phyloP scores from a whole-genome alignment of 495 filamentous ascomycete species.

The Aspergillus baeticus region DNA sequence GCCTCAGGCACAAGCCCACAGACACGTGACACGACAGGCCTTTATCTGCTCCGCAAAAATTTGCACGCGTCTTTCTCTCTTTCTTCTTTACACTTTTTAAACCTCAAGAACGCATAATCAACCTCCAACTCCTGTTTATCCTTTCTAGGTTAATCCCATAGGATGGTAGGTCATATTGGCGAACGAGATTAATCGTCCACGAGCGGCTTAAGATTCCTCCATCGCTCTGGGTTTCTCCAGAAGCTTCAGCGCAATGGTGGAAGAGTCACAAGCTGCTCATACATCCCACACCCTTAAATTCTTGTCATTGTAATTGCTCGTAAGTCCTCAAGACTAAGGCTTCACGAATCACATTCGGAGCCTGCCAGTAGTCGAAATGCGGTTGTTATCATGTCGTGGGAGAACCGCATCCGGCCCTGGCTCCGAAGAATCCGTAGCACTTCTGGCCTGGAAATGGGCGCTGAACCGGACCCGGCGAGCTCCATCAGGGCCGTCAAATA shows the following conservation, averaged over 20 bases:
- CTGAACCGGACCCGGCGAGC: too few relatives aligned
- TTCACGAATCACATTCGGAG: too few relatives aligned
- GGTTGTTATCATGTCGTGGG: not conserved
- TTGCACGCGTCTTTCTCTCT: slow-evolving; percentile 15
- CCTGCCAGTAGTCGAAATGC: not conserved
- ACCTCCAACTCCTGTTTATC: slow-evolving; percentile 44
- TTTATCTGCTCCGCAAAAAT: slow-evolving; percentile 17
- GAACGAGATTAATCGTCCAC: slow-evolving; percentile 41
- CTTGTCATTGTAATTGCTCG: not conserved
- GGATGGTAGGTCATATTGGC: slow-evolving; percentile 57
- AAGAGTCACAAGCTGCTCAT: slow-evolving; percentile 41
- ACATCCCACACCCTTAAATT: slow-evolving; percentile 24
- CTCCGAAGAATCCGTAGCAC: not conserved
- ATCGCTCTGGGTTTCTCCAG: slow-evolving; percentile 29
- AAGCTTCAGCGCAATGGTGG: slow-evolving; percentile 35
- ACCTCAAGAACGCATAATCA: slow-evolving; percentile 54
- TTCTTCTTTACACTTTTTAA: slow-evolving; percentile 45
- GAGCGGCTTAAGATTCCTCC: slow-evolving; percentile 30
- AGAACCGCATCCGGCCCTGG: not conserved
- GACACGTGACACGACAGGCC: slow-evolving; percentile 21
- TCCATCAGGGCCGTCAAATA: too few relatives aligned
- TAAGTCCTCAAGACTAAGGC: not conserved
- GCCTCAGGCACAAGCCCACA: not conserved
- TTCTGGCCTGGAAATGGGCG: not conserved
- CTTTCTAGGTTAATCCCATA: slow-evolving; percentile 25